A percentile compares a stretch with the other conserved stretches of the same genome.
Evolutionary conservation across 208 protist genomes (phyloP).

Genomic region (Trypanosoma cruzi): DNA sequence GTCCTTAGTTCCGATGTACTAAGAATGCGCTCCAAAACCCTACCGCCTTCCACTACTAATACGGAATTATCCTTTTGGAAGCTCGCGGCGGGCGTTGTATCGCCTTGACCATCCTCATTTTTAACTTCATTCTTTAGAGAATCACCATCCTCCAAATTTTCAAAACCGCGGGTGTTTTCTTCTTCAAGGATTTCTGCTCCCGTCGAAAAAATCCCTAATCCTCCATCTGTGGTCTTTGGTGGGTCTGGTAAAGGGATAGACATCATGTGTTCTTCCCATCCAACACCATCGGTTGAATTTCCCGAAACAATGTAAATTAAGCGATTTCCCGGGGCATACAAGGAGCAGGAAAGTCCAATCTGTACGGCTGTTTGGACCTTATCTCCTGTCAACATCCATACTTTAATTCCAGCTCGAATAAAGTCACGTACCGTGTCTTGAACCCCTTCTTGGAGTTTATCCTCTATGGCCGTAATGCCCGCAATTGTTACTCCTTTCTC

Average conservation of each 20-base stretch:
- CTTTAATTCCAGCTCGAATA: conserved; percentile 77
- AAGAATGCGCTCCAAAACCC: conserved; percentile 76
- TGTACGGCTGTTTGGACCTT: conserved; percentile 98
- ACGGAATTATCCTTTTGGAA: conserved; percentile 14
- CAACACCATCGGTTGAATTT: neutral
- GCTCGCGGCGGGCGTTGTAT: neutral
- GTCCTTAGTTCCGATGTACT: conserved; percentile 32
- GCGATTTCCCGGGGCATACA: conserved; percentile 53
- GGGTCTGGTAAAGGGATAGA: neutral
- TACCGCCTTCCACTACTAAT: conserved; percentile 63
- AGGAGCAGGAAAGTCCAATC: conserved; percentile 86
- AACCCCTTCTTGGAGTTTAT: conserved; percentile 97
- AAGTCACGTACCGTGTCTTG: conserved; percentile 84
- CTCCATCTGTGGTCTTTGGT: neutral
- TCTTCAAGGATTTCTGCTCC: neutral
- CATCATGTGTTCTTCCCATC: conserved; percentile 29
- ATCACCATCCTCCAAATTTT: neutral
- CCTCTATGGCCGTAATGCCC: conserved; percentile 97
- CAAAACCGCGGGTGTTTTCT: neutral
- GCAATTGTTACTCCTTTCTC: conserved; percentile 85
- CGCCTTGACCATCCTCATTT: neutral
- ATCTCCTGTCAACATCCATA: conserved; percentile 99
- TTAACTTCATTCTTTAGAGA: neutral
- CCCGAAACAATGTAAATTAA: conserved; percentile 51
- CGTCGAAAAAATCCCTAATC: no score